Evolutionary conservation across 2,329 filamentous ascomycete species (phyloP), one percentile per base, ranked within the genome.

Genomic region (Thielaviopsis ethacetica): DNA sequence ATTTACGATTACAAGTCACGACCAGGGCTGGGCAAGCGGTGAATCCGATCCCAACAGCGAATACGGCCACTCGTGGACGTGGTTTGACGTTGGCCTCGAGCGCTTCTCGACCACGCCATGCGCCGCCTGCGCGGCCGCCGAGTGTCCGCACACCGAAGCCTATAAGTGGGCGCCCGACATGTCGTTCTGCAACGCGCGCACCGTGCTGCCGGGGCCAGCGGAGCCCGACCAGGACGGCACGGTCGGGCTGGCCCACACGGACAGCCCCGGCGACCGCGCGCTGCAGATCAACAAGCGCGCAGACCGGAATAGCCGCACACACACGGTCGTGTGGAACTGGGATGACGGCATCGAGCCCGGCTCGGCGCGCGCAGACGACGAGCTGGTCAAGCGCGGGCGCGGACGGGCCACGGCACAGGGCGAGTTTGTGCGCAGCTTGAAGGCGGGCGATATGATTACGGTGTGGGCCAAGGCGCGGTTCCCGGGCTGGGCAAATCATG

Each of bases 61-160:
- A 17, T 61, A 58, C 15, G 21, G 3, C 10, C 62, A 53, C 1
- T 79, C 81, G 0, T 82, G 70, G 68, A 81, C 81, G 0, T 85
- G 82, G 82, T 83, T 84, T 61, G 81, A 84, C 59, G 79, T 75
- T 17, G 82, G 82, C 0, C 66, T 82, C 17, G 82, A 85, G 67
- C 73, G 73, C 3, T 77, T 80, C 44, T 19, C 15, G 15, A 10
- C 44, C n/a, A 21, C 44, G 9, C 15, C n/a, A 5, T 49, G 19
- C n/a, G 19, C 17, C 7, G n/a, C 2, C n/a, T 54, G 76, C 77
- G 70, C 70, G 21, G 64, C 64, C 17, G 63, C 64, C 61, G 64
- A 19, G 22, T 44, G 54, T n/a, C 9, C 6, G 4, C 52, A 56
- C 49, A 34, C 59, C 7, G 47, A 52, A 7, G 24, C 50, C 2